A percentile compares a stretch with the other conserved stretches of the same genome.
Evolutionary conservation across 495 filamentous ascomycete species (phyloP).

Genomic region (Delitschia confertaspora): DNA sequence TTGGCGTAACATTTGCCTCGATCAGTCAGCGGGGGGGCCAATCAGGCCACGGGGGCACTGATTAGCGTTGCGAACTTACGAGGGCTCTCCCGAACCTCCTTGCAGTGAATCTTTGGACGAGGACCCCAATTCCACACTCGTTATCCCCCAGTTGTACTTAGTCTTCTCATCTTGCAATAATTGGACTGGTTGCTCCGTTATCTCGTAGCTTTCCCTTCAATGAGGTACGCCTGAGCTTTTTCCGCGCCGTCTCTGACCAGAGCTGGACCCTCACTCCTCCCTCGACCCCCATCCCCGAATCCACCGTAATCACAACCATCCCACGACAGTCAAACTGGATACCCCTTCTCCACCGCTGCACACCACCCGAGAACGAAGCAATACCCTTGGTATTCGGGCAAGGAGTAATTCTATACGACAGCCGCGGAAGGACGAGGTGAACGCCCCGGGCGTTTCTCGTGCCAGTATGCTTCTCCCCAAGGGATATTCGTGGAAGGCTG

Average conservation of each 20-base stretch:
- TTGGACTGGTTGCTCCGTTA: not conserved
- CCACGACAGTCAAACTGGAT: conserved; percentile 5
- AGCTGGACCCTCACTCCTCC: not conserved
- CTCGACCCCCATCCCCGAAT: not conserved
- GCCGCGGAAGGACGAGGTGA: conserved; percentile 8
- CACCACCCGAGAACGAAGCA: conserved; percentile 19
- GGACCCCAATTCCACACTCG: conserved; percentile 7
- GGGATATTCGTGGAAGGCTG: conserved; percentile 87
- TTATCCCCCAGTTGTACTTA: not conserved
- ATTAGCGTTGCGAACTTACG: too few species aligned
- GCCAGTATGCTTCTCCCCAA: conserved; percentile 67
- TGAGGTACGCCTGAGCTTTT: conserved; percentile 7
- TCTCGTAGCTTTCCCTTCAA: not conserved
- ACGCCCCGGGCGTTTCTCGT: conserved; percentile 8
- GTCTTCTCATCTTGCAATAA: not conserved
- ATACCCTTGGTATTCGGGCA: conserved; percentile 15
- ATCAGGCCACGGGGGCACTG: too few species aligned
- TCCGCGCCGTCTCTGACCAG: not conserved
- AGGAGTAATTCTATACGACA: conserved; percentile 12
- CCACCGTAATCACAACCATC: not conserved
- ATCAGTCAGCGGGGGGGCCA: too few species aligned
- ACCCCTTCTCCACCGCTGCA: conserved; percentile 15
- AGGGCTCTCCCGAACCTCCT: too few species aligned
- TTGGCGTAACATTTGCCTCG: too few species aligned
- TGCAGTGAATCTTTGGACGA: conserved; percentile 4